phyloP scores from a whole-genome alignment of 2,329 filamentous ascomycete species.

The Emmonsia crescens region DNA sequence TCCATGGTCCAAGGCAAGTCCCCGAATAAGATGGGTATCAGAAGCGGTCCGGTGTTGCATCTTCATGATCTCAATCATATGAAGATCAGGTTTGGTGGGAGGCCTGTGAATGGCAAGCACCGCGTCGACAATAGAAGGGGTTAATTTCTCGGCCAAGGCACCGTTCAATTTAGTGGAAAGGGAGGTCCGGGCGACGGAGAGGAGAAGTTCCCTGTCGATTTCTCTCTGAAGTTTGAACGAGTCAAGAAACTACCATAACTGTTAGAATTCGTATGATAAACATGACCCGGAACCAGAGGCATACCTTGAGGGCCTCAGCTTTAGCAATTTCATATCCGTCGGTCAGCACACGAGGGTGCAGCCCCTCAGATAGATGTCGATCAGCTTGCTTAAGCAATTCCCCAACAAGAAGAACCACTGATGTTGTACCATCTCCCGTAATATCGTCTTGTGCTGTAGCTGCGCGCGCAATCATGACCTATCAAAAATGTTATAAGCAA shows the following conservation, averaged over 20 bases:
- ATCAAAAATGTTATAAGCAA: slow-evolving; percentile 12
- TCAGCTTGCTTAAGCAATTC: slow-evolving; percentile 97
- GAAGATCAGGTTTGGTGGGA: slow-evolving; percentile 84
- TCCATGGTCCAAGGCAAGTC: slow-evolving; percentile 86
- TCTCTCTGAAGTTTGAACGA: slow-evolving; percentile 80
- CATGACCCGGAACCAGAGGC: slow-evolving; percentile 10
- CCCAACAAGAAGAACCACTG: slow-evolving; percentile 86
- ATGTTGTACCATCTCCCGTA: slow-evolving; percentile 94
- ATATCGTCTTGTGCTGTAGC: slow-evolving; percentile 98
- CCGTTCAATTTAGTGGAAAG: slow-evolving; percentile 91
- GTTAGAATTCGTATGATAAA: slow-evolving; percentile 4
- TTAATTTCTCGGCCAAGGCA: slow-evolving; percentile 79
- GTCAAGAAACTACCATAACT: slow-evolving; percentile 64
- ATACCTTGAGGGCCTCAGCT: slow-evolving; percentile 74
- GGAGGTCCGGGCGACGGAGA: slow-evolving; percentile 87
- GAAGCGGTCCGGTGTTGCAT: slow-evolving; percentile 97
- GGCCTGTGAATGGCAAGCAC: slow-evolving; percentile 88
- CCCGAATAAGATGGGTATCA: slow-evolving; percentile 90
- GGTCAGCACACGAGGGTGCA: slow-evolving; percentile 92
- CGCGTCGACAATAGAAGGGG: slow-evolving; percentile 89
- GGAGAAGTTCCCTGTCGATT: slow-evolving; percentile 84
- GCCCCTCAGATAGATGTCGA: slow-evolving; percentile 88
- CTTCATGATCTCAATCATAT: slow-evolving; percentile 99
- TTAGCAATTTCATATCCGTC: slow-evolving; percentile 98
- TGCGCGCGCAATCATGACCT: slow-evolving; percentile 62